Percentiles rank a stretch among this genome's conserved stretches.
phyloP scores from a whole-genome alignment of 2,329 filamentous ascomycete species.

The Helotiales sp. region DNA sequence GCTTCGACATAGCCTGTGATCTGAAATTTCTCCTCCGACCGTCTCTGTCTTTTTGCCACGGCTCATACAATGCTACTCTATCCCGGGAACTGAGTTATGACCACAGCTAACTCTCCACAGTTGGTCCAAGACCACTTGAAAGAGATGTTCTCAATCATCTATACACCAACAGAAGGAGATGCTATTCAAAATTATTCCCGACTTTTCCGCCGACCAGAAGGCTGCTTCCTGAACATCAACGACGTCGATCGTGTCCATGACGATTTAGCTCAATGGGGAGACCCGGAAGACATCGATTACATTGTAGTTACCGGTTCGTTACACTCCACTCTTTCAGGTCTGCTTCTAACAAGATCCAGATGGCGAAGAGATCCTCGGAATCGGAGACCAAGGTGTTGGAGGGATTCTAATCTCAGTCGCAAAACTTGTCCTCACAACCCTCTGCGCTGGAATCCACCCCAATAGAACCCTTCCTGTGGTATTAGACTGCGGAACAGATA shows the following conservation, averaged over 20 bases:
- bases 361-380: constrained; percentile 78
- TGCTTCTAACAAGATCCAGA: constrained; percentile 45
- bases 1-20: no score
- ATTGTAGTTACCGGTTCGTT: constrained; percentile 79
- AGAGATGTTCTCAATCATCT: constrained; percentile 91
- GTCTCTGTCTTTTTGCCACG: no score
- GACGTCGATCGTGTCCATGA: constrained; percentile 69
- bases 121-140: constrained; percentile 77
- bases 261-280: constrained; percentile 70
- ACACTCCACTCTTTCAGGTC: constrained; percentile 48
- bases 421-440: constrained; percentile 80
- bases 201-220: constrained; percentile 77
- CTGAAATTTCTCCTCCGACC: no score
- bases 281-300: constrained; percentile 78
- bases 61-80: no score
- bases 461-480: constrained; percentile 79
- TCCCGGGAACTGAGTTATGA: no score
- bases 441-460: constrained; percentile 87
- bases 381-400: constrained; percentile 87
- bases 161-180: constrained; percentile 88
- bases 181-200: constrained; percentile 85
- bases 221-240: constrained; percentile 79
- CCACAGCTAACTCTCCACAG: constrained; percentile 49
- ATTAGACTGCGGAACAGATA: constrained; percentile 85
- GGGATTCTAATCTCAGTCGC: constrained; percentile 84